Conservation (phyloP, 257 asterid species). For the Osmanthus fragrans region DNA sequence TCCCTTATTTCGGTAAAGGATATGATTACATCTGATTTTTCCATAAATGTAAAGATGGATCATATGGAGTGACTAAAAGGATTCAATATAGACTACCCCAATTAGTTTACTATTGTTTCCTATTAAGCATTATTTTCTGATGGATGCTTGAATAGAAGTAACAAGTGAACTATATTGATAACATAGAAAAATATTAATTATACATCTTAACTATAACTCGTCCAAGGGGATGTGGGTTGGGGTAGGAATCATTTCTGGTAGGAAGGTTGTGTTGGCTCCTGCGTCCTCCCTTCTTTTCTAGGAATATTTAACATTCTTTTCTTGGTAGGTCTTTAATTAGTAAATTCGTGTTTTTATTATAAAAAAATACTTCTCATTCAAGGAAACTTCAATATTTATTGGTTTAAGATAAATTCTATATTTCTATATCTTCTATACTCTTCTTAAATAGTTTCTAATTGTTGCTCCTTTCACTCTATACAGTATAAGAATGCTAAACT, state of each 20-base stretch:
- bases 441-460: background rate
- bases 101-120: constrained; percentile 4
- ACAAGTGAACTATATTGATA: background rate
- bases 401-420: background rate
- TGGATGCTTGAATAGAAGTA: background rate
- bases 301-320: background rate
- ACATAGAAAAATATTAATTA: constrained; percentile 12
- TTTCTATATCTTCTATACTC: background rate
- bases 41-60: background rate
- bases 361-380: background rate
- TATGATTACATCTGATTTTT: background rate
- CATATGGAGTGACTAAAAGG: background rate
- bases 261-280: background rate
- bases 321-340: background rate
- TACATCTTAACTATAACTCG: background rate
- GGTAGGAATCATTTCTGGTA: background rate
- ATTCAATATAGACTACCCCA: background rate
- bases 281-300: background rate
- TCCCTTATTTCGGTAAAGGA: background rate
- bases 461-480: constrained; percentile 5
- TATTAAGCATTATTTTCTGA: constrained; percentile 18
- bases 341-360: background rate
- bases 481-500: constrained; percentile 4
- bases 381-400: constrained; percentile 12
- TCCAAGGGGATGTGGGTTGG: background rate